Conservation (phyloP, 2,329 filamentous ascomycete genomes). For the Ceratocystis variospora region DNA sequence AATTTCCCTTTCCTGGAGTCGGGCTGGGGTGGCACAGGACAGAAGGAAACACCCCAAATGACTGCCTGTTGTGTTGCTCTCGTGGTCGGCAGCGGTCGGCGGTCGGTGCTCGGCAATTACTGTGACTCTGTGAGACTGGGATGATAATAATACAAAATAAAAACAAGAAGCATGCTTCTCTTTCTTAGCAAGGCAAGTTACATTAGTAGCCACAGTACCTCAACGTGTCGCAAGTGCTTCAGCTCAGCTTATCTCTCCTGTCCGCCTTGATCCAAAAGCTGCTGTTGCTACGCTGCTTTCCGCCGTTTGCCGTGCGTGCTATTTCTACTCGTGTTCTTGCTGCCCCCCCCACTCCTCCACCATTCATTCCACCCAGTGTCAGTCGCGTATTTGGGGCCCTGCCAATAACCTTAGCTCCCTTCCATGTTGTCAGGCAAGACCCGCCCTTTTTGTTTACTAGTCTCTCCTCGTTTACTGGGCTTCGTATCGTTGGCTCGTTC, state of each 20-base stretch:
- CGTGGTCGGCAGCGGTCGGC: not conserved
- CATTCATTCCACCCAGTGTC: not conserved
- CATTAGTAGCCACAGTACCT: not conserved
- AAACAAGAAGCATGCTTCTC: no score
- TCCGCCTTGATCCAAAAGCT: no score
- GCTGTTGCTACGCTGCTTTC: no score
- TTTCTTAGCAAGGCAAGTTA: not conserved
- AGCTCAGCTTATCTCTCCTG: not conserved
- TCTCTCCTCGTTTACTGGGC: not conserved
- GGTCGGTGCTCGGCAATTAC: not conserved
- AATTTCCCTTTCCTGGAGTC: not conserved
- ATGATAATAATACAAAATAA: no score
- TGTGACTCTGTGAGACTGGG: not conserved
- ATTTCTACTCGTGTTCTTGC: not conserved
- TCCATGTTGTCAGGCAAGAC: not conserved
- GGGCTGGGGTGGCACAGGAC: not conserved
- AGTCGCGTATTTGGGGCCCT: not conserved
- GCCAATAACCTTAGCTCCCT: not conserved
- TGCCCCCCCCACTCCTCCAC: not conserved
- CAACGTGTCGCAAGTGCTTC: no score
- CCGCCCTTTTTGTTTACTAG: not conserved
- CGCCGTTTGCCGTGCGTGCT: no score
- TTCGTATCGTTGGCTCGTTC: no score
- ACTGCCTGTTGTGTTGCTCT: not conserved
- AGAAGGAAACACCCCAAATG: not conserved